Evolutionary conservation across 2,329 filamentous ascomycete species (phyloP).

Genomic region (Escovopsis sp.): DNA sequence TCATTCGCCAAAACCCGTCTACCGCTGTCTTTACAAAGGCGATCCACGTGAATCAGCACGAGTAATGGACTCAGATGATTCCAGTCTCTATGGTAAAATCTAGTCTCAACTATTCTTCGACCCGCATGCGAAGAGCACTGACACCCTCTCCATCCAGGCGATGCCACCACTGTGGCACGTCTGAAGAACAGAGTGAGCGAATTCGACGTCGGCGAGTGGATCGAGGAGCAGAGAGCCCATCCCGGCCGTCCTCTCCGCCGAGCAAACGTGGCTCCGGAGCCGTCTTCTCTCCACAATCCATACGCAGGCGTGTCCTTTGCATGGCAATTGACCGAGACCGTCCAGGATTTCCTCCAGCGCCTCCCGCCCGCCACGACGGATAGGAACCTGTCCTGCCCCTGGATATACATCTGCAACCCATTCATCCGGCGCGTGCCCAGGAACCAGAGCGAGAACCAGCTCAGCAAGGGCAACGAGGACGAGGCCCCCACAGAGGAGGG

Average conservation of each 20-base stretch:
- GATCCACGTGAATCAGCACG: not conserved
- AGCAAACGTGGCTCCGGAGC: constrained; percentile 7
- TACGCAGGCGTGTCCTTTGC: constrained; percentile 39
- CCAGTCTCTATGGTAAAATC: constrained; percentile 47
- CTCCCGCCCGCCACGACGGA: constrained; percentile 52
- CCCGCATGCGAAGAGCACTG: too few species aligned
- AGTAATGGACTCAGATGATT: constrained; percentile 33
- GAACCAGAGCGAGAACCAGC: constrained; percentile 19
- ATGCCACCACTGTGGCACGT: constrained; percentile 30
- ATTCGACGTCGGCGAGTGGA: constrained; percentile 37
- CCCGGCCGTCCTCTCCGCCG: constrained; percentile 15
- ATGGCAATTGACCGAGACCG: constrained; percentile 49
- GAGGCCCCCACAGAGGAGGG: constrained; percentile 33
- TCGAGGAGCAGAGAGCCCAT: constrained; percentile 11
- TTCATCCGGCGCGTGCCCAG: constrained; percentile 27
- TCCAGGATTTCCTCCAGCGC: constrained; percentile 50
- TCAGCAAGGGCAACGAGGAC: constrained; percentile 30
- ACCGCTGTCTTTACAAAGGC: not conserved
- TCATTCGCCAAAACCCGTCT: too few species aligned
- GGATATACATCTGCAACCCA: constrained; percentile 64
- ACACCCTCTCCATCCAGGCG: constrained; percentile 28
- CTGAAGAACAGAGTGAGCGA: constrained; percentile 35
- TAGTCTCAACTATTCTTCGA: too few species aligned
- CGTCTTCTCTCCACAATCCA: constrained; percentile 37
- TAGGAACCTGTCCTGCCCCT: constrained; percentile 32